Evolutionary conservation across 192 early-diverging fungal genomes (phyloP), one percentile per base, ranked within the genome.

Genomic region (Phlyctochytrium arcticum): DNA sequence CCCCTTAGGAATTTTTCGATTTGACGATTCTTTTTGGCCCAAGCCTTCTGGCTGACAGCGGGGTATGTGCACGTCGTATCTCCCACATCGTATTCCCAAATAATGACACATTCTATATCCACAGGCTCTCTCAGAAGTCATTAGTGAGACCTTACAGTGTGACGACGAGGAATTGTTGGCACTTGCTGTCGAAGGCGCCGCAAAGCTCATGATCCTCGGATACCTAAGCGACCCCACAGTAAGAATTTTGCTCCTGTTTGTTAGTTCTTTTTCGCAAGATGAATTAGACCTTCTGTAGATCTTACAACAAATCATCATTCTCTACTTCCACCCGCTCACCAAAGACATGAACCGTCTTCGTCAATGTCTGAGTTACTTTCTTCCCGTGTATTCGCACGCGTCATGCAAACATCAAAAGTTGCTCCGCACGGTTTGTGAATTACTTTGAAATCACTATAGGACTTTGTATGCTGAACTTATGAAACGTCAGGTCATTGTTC

Each of bases 331-430:
- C 69, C 88, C 89, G 17, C 62, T 72, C 2, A 92, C 88, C 6
- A 72, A 63, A 9, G 62, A 50, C 32, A 93, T 92, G 63, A 72
- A 86, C 48, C 79, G 84, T 10, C 72, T 92, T 54, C 78, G 89
- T 1, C 92, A 94, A 67, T 96, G 92, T 61, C 78, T 96, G n/a
- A 83, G 80, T 23, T 96, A 93, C 67, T 96, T 96, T 55, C 83
- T 96, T 55, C 92, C 90, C 6, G 88, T 88, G 10, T 93, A 82
- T 65, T 87, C 90, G 66, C 84, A 90, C 60, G 91, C 92, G 29
- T 79, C 85, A 6, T 61, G 76, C 39, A 84, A 86, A 0, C 90
- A 89, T 73, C 93, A 94, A 70, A 68, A 56, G 9, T 55, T 82
- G 39, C 65, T 96, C 62, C 77, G 77, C 58, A 62, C 82, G 60